phyloP scores from a whole-genome alignment of 2,329 filamentous ascomycete genomes.

The Trichoderma hamatum region DNA sequence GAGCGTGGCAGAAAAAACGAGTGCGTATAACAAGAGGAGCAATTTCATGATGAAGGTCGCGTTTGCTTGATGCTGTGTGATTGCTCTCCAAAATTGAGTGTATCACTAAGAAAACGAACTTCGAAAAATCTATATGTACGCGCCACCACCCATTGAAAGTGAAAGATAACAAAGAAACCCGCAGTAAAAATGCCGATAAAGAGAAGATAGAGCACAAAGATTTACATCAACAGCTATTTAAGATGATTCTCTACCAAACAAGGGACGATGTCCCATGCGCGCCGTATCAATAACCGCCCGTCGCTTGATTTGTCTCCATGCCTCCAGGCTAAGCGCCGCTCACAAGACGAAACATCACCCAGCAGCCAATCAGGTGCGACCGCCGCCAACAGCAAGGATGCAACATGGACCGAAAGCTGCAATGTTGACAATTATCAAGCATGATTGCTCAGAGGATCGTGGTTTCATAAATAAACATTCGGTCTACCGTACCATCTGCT shows the following conservation, averaged over 20 bases:
- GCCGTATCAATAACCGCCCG: not conserved
- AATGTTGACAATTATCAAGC: not conserved
- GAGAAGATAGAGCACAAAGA: not conserved
- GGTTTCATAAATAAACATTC: not conserved
- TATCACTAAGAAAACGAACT: not conserved
- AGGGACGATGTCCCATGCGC: not conserved
- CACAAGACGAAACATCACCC: constrained; percentile 15
- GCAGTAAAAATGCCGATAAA: not conserved
- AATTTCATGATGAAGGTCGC: not conserved
- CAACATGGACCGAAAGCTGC: not conserved
- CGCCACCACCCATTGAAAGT: not conserved
- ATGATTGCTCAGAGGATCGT: not conserved
- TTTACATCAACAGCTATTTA: not conserved
- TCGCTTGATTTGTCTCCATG: not conserved
- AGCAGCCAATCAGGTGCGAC: constrained; percentile 4
- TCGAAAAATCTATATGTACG: not conserved
- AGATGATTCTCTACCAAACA: not conserved
- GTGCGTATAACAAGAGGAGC: not conserved
- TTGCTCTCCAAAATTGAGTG: not conserved
- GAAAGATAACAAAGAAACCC: not conserved
- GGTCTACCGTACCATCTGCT: not conserved
- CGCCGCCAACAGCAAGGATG: not conserved
- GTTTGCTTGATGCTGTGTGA: not conserved
- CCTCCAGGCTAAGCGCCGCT: constrained; percentile 10
- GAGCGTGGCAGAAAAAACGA: not conserved